phyloP scores from a whole-genome alignment of 2,329 filamentous ascomycete genomes.

The Trichophyton mentagrophytes region DNA sequence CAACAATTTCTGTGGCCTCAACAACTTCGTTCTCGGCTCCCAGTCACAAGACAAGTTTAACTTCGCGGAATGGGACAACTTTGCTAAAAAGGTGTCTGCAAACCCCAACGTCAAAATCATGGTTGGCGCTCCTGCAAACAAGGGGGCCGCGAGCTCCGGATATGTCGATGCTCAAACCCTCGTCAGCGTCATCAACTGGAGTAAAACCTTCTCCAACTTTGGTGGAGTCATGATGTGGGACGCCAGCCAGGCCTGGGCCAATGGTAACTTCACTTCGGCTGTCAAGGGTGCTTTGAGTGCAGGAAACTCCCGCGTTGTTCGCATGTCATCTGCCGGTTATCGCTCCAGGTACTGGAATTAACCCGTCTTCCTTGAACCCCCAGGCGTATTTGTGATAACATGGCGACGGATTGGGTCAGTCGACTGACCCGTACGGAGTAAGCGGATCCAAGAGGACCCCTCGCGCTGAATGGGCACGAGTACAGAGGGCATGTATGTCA shows the following conservation, averaged over 20 bases:
- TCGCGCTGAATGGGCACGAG: neutral
- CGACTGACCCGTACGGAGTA: no score
- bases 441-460: no score
- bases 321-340: neutral
- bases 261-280: slow-evolving; percentile 42
- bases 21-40: slow-evolving; percentile 37
- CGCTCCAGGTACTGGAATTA: neutral
- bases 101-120: slow-evolving; percentile 51
- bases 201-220: slow-evolving; percentile 45
- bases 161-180: slow-evolving; percentile 42
- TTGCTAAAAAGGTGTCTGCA: slow-evolving; percentile 45
- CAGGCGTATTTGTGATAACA: neutral
- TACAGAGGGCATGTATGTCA: neutral
- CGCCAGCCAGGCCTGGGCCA: slow-evolving; percentile 47
- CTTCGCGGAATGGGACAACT: slow-evolving; percentile 51
- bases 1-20: slow-evolving; percentile 54
- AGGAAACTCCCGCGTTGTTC: neutral
- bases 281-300: slow-evolving; percentile 28
- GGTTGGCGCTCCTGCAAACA: slow-evolving; percentile 47
- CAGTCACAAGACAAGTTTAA: slow-evolving; percentile 45
- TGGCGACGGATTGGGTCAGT: neutral
- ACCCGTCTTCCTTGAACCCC: neutral
- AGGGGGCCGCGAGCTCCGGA: slow-evolving; percentile 42
- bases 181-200: slow-evolving; percentile 40
- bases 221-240: slow-evolving; percentile 62